phyloP scores from a whole-genome alignment of 345 rosid species.

The Salix suchowensis region DNA sequence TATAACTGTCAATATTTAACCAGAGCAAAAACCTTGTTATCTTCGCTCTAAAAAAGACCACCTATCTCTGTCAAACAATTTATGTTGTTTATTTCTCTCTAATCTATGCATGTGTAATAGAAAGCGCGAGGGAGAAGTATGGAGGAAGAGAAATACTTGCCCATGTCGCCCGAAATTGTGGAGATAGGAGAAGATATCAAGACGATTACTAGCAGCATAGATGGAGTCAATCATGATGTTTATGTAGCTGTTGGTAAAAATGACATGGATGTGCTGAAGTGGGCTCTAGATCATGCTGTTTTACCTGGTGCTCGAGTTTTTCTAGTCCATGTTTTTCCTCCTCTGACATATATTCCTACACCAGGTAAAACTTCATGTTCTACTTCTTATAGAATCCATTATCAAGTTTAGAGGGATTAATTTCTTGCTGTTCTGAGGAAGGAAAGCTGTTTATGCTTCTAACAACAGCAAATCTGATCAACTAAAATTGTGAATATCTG shows the following conservation, averaged over 20 bases:
- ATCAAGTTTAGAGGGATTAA: neutral
- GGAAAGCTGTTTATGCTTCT: neutral
- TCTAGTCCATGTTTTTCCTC: constrained; percentile 58
- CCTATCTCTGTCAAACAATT: neutral
- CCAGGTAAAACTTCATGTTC: constrained; percentile 35
- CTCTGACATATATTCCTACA: constrained; percentile 43
- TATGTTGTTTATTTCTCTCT: neutral
- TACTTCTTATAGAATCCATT: neutral
- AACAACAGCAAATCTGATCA: neutral
- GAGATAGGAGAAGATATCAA: constrained; percentile 56
- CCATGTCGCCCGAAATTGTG: constrained; percentile 51
- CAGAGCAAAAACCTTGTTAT: constrained; percentile 26
- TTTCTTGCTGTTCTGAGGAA: neutral
- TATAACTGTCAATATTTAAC: constrained; percentile 15
- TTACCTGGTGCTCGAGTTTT: constrained; percentile 42
- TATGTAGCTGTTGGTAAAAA: constrained; percentile 65
- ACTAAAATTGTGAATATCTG: neutral
- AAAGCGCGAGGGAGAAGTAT: neutral
- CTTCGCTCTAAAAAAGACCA: constrained; percentile 20
- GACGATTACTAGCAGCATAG: constrained; percentile 21
- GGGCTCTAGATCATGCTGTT: constrained; percentile 53
- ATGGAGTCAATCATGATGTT: constrained; percentile 29
- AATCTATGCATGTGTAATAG: neutral
- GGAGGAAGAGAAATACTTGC: constrained; percentile 21
- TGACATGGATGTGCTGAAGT: constrained; percentile 48